These are phyloP conservation scores for Vaccinium myrtillus DNA, from an alignment of 148 eudicot genomes.

Conservation along the genomic window DNA sequence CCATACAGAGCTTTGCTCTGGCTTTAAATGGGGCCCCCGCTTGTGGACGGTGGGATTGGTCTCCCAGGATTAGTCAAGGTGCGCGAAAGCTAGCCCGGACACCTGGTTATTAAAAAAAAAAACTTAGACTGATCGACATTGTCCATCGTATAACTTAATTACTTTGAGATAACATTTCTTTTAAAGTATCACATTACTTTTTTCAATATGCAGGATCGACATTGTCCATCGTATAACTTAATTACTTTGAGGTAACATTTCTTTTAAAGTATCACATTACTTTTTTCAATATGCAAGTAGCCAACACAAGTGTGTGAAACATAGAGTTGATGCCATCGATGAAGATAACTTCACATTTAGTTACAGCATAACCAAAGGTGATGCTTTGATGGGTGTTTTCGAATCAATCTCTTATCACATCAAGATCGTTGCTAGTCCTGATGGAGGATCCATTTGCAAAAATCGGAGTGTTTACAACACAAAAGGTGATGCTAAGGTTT, in stretches of 20 bases:
- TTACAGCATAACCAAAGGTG: slow-evolving; percentile 15
- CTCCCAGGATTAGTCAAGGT: too few species aligned
- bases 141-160: too few species aligned
- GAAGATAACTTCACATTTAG: background rate
- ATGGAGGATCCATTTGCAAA: background rate
- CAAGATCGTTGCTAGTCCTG: background rate
- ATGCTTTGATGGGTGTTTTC: background rate
- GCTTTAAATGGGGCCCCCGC: too few species aligned
- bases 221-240: too few species aligned
- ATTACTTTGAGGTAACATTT: too few species aligned
- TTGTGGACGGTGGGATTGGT: too few species aligned
- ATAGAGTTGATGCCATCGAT: background rate
- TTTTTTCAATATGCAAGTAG: background rate
- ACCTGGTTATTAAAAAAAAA: too few species aligned
- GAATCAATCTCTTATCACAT: slow-evolving; percentile 12
- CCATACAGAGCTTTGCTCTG: too few species aligned
- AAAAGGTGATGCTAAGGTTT: slow-evolving; percentile 13
- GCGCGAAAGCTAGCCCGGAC: too few species aligned
- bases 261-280: background rate
- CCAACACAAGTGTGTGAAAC: slow-evolving; percentile 1
- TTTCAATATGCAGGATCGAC: background rate
- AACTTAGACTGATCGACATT: too few species aligned
- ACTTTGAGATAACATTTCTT: too few species aligned
- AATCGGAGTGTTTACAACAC: background rate
- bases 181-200: background rate